Base-by-base conservation (phyloP, 169 alveolate genomes). In the Plasmodium chabaudi region DNA sequence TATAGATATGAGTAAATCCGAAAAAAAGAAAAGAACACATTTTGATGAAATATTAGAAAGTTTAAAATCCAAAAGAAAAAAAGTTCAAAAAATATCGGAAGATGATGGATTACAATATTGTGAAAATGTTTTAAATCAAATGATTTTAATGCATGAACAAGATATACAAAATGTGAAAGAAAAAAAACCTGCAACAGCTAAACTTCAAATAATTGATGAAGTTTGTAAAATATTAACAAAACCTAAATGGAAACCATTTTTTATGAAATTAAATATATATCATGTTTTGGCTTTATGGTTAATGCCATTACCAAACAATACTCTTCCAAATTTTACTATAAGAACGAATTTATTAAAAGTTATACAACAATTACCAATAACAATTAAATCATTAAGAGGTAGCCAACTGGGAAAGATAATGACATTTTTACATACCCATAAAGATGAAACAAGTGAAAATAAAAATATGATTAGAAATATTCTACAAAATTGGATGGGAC, bases 401-500 rank as follows among this genome's bases (percentile, higher is more conserved):
- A 95, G 94, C 47, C 95, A 93, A 51, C 88, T 95, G n/a, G 97
- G 97, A 1, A 92, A 95, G 53, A 71, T 65, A 4, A 72, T 95
- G 61, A 94, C 95, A 21, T 93, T 94, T 21, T 89, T 95, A 64
- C 95, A 97, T 95, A 92, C 94, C 69, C 95, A 94, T 82, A 94
- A 95, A 17, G 93, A 93, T 59, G 97, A 95, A 74, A 89, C 94
- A 12, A 95, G 89, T 21, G 93, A 94, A 46, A 95, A 95, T 72
- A 92, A 95, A 61, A 93, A 93, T 53, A 64, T 94, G 12, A 95
- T 95, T 13, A 92, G 96, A 53, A 73, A 87, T 61, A 91, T 95
- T 51, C 88, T 95, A 42, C 97, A 95, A 87, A 94, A 94, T 57
- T 94, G 97, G 97, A 92, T 94, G 51, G 88, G 96, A 46, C 94